Percentiles rank a stretch among this genome's conserved stretches.
Evolutionary conservation across 2,329 filamentous ascomycete genomes (phyloP).

Genomic region (Phialocephala sp.): DNA sequence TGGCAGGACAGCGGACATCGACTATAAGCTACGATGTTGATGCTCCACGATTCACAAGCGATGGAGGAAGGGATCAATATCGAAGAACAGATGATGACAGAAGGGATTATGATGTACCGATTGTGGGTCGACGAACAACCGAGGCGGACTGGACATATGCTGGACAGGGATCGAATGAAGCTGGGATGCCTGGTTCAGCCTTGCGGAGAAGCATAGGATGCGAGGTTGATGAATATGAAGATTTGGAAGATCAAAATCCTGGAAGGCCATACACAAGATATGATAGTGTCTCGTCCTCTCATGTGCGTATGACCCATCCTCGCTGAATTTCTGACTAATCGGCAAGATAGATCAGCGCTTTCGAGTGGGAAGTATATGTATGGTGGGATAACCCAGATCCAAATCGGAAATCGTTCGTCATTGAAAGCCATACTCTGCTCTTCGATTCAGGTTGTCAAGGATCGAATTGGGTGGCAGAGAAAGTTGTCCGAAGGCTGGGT

Average conservation of each 20-base stretch:
- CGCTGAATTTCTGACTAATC: background rate
- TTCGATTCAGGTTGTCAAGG: background rate
- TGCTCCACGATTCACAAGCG: background rate
- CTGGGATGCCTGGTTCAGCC: background rate
- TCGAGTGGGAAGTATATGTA: background rate
- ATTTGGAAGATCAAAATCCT: background rate
- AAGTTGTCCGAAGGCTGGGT: background rate
- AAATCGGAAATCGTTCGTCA: background rate
- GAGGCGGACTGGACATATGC: background rate
- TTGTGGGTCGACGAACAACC: background rate
- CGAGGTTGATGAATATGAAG: background rate
- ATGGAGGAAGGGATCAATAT: background rate
- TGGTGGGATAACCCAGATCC: background rate
- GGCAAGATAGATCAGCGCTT: background rate
- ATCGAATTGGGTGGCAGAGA: slow-evolving; percentile 4
- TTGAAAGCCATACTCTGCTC: background rate
- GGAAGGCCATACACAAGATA: background rate
- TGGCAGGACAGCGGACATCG: background rate
- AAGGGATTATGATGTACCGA: background rate
- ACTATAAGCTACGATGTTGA: background rate
- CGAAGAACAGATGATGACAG: background rate
- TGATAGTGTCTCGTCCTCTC: background rate
- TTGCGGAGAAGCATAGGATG: background rate
- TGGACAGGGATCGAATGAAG: background rate
- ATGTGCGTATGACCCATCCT: background rate